Base-by-base conservation (phyloP, 768 basidiomycete genomes). In the Lentinus tigrinus region DNA sequence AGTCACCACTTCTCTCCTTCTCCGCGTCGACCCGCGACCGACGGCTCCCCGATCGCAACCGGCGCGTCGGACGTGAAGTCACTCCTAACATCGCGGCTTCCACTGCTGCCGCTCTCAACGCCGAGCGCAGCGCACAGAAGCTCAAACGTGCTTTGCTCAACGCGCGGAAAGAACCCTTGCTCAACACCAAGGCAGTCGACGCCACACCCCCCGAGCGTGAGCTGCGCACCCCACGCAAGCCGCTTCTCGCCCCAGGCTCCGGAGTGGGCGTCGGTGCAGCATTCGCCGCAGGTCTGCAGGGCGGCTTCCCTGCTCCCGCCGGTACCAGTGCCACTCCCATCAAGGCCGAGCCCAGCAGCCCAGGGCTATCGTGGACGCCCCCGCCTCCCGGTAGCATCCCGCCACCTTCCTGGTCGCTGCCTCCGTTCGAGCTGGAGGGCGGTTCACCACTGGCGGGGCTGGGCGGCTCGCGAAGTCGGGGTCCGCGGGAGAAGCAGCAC, bases 81-180 rank as follows among this genome's bases (percentile, higher is more conserved):
- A 74, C 72, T n/a, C 85, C 87, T 0, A 78, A 85, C 62, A 83
- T 91, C 38, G 91, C 90, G 0, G 77, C 79, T 8, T 86, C 85
- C 4, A 91, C 91, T 0, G 89, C 91, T 0, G 89, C 89, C 2
- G 91, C 93, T 23, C 75, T 95, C 47, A 89, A 91, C 58, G 87
- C 90, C 0, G 93, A 94, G 71, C 78, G 88, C 28, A 82, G 88
- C 6, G 88, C 88, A 1, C 81, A 83, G 49, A 81, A 77, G 58
- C 77, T 94, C 54, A 93, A 93, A 72, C 77, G 77, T 4, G 86
- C 86, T 0, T 75, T 94, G 9, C 71, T 92, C 23, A 68, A 75
- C 6, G 78, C 78, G 1, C 81, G 91, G 34, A 78, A 78, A 54
- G 78, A 84, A 59, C 91, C 92, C 0, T 71, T 89, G 36, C 71